These are phyloP conservation scores for Fusarium graminum DNA, from an alignment of 2,329 filamentous ascomycete genomes.

Conservation along the genomic window DNA sequence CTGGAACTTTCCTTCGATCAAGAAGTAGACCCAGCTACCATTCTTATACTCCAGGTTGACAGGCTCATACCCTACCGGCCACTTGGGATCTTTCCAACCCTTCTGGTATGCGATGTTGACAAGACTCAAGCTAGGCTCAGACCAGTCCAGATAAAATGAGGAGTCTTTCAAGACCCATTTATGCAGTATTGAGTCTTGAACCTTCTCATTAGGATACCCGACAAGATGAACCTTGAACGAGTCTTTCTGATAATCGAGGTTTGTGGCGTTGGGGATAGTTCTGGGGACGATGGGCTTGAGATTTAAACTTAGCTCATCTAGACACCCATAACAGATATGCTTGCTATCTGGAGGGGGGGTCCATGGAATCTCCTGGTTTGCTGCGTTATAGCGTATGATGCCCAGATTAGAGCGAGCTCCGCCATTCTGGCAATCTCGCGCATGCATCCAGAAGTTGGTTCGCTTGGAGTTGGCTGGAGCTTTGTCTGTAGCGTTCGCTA, in stretches of 20 bases:
- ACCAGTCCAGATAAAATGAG: slow-evolving; percentile 12
- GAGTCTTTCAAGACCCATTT: slow-evolving; percentile 9
- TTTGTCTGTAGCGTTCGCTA: neutral
- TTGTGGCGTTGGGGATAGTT: neutral
- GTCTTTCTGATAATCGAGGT: neutral
- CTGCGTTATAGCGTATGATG: neutral
- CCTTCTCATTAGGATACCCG: neutral
- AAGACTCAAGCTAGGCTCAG: slow-evolving; percentile 9
- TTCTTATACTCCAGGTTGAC: slow-evolving; percentile 7
- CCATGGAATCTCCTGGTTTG: neutral
- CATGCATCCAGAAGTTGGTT: slow-evolving; percentile 13
- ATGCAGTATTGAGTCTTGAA: neutral
- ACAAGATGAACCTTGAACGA: slow-evolving; percentile 6
- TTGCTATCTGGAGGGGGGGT: neutral
- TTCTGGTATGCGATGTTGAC: slow-evolving; percentile 12
- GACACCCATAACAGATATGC: slow-evolving; percentile 5
- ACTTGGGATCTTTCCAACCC: neutral
- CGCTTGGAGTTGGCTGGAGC: neutral
- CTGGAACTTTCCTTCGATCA: slow-evolving; percentile 9
- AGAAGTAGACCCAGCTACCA: slow-evolving; percentile 4
- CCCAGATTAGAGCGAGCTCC: neutral
- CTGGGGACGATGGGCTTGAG: slow-evolving; percentile 2
- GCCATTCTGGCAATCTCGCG: slow-evolving; percentile 7
- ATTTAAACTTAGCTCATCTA: neutral
- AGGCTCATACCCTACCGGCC: slow-evolving; percentile 4